Percentiles rank a stretch among this genome's conserved stretches.
Evolutionary conservation across 371 early-diverging fungal genomes (phyloP).

Genomic region (Actinomortierella ambigua): DNA sequence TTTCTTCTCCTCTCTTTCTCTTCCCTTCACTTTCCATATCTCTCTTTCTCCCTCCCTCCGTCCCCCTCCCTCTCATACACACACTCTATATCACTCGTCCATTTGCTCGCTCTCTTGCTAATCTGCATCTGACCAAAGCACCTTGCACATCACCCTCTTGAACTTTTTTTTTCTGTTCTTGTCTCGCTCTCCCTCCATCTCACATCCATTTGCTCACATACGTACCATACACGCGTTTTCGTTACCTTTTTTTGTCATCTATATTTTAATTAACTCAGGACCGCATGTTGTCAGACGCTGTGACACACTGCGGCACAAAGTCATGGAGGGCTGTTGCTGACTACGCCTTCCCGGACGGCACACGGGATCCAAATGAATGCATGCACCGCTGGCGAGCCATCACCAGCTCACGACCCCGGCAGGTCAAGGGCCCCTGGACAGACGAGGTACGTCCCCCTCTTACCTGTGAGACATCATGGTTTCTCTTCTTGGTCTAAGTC

Average conservation of each 20-base stretch:
- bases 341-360: slow-evolving; percentile 37
- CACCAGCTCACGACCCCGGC: slow-evolving; percentile 21
- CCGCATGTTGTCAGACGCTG: slow-evolving; percentile 25
- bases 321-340: slow-evolving; percentile 37
- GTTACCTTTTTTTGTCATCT: too few species aligned
- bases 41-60: neutral
- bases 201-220: too few species aligned
- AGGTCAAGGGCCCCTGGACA: slow-evolving; percentile 50
- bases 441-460: slow-evolving; percentile 10
- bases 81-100: too few species aligned
- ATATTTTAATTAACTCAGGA: slow-evolving; percentile 13
- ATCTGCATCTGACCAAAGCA: too few species aligned
- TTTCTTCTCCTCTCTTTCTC: neutral
- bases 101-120: too few species aligned
- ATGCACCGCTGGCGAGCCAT: slow-evolving; percentile 40
- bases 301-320: slow-evolving; percentile 21
- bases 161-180: neutral
- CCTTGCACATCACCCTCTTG: too few species aligned
- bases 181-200: neutral
- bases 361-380: slow-evolving; percentile 35
- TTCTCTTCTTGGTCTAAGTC: too few species aligned
- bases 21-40: neutral
- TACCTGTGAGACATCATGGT: too few species aligned
- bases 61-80: too few species aligned
- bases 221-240: too few species aligned